Evolutionary conservation across 176 grass and related monocot genomes (phyloP), one percentile per base, ranked within the genome.

Genomic region (Hyparrhenia diplandra): DNA sequence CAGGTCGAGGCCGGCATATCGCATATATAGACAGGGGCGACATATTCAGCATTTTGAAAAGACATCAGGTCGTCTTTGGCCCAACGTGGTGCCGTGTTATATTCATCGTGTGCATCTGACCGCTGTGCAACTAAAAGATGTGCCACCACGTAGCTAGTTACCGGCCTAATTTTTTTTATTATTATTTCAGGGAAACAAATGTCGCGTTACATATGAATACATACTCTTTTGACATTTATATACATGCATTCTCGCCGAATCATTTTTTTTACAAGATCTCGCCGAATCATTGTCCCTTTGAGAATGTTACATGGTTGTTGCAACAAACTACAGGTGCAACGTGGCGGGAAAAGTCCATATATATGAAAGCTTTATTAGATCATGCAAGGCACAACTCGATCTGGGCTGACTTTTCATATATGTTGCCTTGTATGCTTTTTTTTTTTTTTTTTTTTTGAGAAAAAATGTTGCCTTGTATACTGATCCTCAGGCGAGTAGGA

Each of bases 11-110:
- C 23, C 55, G 9, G 55, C 55, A 59, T 25, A 25, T 4, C 54
- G 25, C 60, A 71, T 82, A 77, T 87, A 77, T 87, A 87, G 73
- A 14, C 41, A 64, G 18, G 49, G 35, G 9, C 10, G 66, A 60
- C 21, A 18, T 4, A 82, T 55, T 60, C 77, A 54, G 45, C 14
- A 31, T 59, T 59, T 59, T 58, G 9, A 16, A 29, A 6, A 28
- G 4, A 13, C 10, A 60, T n/a, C 21, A 55, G 10, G n/a, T n/a
- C n/a, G 4, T 25, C 23, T 13, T 24, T 11, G 16, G 34, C 79
- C 30, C 54, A n/a, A 82, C 79, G 79, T 46, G 80, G 51, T 39
- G 78, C 51, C 69, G 14, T 73, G 80, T 73, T 63, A 73, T n/a
- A n/a, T 23, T 23, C 20, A 43, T 1, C 58, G 4, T 13, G 14